A percentile compares a stretch with the other conserved stretches of the same genome.
phyloP scores from a whole-genome alignment of 176 grass and related monocot species.

The Pharus latifolius region DNA sequence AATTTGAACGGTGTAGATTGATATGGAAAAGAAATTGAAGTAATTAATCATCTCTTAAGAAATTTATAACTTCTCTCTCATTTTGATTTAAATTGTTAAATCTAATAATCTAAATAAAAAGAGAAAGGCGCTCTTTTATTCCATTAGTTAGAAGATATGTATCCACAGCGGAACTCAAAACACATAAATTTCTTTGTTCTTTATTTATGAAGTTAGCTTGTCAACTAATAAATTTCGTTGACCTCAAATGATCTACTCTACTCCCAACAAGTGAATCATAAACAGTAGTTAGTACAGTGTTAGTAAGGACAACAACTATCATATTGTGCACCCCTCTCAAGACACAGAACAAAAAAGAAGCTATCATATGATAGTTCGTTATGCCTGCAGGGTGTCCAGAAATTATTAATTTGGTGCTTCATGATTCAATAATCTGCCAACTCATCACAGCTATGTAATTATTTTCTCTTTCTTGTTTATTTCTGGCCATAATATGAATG shows the following conservation, averaged over 20 bases:
- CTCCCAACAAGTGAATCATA: not conserved
- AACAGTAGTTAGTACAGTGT: not conserved
- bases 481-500: not conserved
- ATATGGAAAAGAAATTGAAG: too few species aligned
- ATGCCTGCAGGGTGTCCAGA: conserved; percentile 5
- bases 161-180: too few species aligned
- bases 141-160: too few species aligned
- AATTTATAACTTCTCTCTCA: too few species aligned
- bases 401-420: conserved; percentile 30
- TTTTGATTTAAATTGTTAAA: too few species aligned
- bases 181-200: too few species aligned
- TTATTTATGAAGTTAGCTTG: too few species aligned
- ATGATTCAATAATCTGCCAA: conserved; percentile 19
- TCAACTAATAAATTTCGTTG: not conserved
- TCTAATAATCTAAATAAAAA: too few species aligned
- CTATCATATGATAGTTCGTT: not conserved
- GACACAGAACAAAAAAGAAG: not conserved
- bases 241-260: not conserved
- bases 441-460: conserved; percentile 24
- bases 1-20: too few species aligned
- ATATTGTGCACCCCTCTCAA: not conserved
- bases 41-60: too few species aligned
- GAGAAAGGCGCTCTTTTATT: too few species aligned
- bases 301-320: not conserved
- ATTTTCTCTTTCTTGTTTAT: conserved; percentile 12